Evolutionary conservation across 495 filamentous ascomycete species (phyloP).

Genomic region (Penicillium lagena): DNA sequence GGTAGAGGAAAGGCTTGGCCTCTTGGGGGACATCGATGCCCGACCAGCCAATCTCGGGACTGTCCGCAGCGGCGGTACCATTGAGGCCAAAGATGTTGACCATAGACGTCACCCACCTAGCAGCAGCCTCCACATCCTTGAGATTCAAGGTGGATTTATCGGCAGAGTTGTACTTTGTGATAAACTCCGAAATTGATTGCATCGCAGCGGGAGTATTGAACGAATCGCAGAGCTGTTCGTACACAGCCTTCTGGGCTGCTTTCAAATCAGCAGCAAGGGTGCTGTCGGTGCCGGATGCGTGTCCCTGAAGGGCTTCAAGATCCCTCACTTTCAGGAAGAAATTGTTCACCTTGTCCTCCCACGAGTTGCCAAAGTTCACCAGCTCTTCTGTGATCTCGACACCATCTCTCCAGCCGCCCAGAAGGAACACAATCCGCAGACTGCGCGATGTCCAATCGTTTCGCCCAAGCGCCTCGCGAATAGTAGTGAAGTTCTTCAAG

Average conservation of each 20-base stretch:
- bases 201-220: constrained; percentile 83
- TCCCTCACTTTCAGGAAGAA: constrained; percentile 77
- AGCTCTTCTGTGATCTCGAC: constrained; percentile 87
- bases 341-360: constrained; percentile 81
- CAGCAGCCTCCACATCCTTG: constrained; percentile 51
- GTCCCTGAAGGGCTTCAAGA: constrained; percentile 30
- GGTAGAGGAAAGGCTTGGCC: constrained; percentile 59
- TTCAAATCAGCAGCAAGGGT: constrained; percentile 43
- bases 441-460: constrained; percentile 76
- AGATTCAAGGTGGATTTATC: constrained; percentile 54
- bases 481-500: constrained; percentile 96
- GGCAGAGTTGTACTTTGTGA: constrained; percentile 62
- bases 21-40: constrained; percentile 56
- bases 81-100: constrained; percentile 84
- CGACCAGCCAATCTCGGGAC: constrained; percentile 75
- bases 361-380: constrained; percentile 60
- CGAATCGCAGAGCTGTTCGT: constrained; percentile 71
- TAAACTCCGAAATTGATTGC: constrained; percentile 64
- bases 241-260: constrained; percentile 55
- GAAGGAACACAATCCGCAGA: constrained; percentile 80
- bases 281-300: constrained; percentile 20
- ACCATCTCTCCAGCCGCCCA: constrained; percentile 84
- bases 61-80: constrained; percentile 44
- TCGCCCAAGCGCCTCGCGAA: constrained; percentile 68
- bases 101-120: constrained; percentile 76